These are phyloP conservation scores for Diaporthe ilicicola DNA, from an alignment of 2,329 filamentous ascomycete species.

Conservation along the genomic window DNA sequence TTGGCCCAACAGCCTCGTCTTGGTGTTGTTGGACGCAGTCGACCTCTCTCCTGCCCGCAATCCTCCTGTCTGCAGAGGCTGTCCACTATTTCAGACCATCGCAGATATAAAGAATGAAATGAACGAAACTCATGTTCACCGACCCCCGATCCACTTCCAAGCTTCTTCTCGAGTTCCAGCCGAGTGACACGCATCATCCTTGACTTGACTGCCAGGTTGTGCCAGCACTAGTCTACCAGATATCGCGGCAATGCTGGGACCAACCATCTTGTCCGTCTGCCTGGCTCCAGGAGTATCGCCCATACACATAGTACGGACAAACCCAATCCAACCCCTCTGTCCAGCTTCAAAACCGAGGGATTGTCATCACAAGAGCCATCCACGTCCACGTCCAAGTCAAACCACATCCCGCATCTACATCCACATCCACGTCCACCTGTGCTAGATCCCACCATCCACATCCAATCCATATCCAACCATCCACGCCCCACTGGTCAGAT, in stretches of 20 bases:
- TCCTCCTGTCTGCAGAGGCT: background rate
- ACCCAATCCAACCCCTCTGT: background rate
- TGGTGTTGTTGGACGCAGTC: background rate
- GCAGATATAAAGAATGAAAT: background rate
- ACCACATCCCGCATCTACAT: background rate
- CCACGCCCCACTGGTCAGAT: background rate
- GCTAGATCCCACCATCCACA: constrained; percentile 8
- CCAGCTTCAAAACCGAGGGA: background rate
- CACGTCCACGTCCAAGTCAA: background rate
- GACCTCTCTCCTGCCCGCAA: background rate
- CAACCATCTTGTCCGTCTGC: constrained; percentile 8
- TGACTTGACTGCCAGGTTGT: background rate
- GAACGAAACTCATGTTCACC: background rate
- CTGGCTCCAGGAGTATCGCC: background rate
- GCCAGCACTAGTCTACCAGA: constrained; percentile 18
- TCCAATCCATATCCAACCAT: background rate
- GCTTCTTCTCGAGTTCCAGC: background rate
- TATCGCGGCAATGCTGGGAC: constrained; percentile 4
- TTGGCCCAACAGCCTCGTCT: constrained; percentile 7
- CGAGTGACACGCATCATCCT: constrained; percentile 13
- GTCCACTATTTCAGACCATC: background rate
- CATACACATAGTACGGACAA: background rate
- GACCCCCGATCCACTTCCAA: background rate
- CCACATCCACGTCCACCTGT: constrained; percentile 11
- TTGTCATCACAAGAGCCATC: too few relatives aligned